These are phyloP conservation scores for Fusarium pininemorale DNA, from an alignment of 2,329 filamentous ascomycete genomes.

Conservation along the genomic window DNA sequence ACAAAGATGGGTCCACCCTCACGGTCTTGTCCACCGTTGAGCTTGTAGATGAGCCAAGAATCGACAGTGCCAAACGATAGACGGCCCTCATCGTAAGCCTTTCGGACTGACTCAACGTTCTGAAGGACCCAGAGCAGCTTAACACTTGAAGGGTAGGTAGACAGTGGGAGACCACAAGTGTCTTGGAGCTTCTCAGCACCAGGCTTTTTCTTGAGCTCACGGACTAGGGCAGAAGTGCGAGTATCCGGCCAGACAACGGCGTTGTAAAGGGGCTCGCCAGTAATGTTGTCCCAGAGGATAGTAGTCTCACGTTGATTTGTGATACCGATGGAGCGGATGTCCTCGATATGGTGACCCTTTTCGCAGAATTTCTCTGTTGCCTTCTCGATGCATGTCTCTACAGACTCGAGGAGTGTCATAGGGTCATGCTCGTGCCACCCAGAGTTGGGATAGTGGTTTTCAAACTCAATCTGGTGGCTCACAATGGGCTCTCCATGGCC, in stretches of 20 bases:
- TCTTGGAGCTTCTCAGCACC: conserved; percentile 75
- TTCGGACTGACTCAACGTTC: conserved; percentile 72
- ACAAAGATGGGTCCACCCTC: conserved; percentile 71
- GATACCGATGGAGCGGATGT: conserved; percentile 83
- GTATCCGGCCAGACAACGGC: conserved; percentile 94
- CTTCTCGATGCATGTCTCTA: conserved; percentile 81
- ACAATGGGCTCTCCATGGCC: conserved; percentile 79
- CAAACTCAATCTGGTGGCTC: conserved; percentile 86
- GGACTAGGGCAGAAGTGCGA: conserved; percentile 75
- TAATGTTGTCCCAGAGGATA: conserved; percentile 83
- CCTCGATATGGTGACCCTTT: conserved; percentile 71
- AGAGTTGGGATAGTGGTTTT: conserved; percentile 83
- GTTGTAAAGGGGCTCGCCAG: conserved; percentile 82
- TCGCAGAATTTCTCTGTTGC: conserved; percentile 76
- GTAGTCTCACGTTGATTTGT: conserved; percentile 93
- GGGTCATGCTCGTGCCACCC: conserved; percentile 95
- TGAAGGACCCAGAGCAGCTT: conserved; percentile 86
- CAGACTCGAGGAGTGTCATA: conserved; percentile 76
- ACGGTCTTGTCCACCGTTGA: conserved; percentile 76
- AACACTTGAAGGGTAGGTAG: conserved; percentile 87
- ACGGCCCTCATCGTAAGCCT: conserved; percentile 79
- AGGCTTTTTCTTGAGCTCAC: conserved; percentile 74
- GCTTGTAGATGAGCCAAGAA: conserved; percentile 85
- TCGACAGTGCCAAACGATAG: conserved; percentile 89
- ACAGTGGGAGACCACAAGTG: conserved; percentile 83